Evolutionary conservation across 2,329 filamentous ascomycete species (phyloP).

Genomic region (Scedosporium minutisporum): DNA sequence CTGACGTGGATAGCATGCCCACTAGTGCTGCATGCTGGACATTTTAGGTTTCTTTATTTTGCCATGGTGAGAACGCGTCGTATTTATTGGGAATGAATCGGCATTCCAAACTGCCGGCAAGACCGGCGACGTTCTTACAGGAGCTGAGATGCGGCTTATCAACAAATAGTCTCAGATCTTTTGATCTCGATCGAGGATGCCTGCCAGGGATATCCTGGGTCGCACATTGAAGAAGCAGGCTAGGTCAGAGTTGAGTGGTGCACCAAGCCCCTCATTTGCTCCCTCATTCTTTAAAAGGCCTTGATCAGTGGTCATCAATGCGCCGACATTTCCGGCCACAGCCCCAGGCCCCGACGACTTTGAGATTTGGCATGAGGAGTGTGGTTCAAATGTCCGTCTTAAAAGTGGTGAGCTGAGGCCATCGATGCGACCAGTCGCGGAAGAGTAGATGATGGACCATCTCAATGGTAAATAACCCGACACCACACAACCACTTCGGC

Average conservation of each 20-base stretch:
- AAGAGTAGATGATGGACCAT: not conserved
- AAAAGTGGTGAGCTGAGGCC: not conserved
- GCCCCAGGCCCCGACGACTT: too few relatives aligned
- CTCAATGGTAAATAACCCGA: not conserved
- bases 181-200: not conserved
- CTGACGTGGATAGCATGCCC: not conserved
- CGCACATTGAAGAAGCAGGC: not conserved
- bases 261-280: not conserved
- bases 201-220: not conserved
- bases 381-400: not conserved
- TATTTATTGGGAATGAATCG: not conserved
- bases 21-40: not conserved
- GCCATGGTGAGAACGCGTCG: not conserved
- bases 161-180: not conserved
- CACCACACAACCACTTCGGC: not conserved
- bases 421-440: not conserved
- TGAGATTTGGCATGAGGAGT: not conserved
- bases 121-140: not conserved
- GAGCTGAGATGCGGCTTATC: not conserved
- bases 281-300: not conserved
- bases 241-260: not conserved
- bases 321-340: not conserved
- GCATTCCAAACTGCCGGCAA: not conserved
- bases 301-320: not conserved
- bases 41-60: not conserved